Conservation (phyloP, 371 early-diverging fungal species). For the Mucor ambiguus region DNA sequence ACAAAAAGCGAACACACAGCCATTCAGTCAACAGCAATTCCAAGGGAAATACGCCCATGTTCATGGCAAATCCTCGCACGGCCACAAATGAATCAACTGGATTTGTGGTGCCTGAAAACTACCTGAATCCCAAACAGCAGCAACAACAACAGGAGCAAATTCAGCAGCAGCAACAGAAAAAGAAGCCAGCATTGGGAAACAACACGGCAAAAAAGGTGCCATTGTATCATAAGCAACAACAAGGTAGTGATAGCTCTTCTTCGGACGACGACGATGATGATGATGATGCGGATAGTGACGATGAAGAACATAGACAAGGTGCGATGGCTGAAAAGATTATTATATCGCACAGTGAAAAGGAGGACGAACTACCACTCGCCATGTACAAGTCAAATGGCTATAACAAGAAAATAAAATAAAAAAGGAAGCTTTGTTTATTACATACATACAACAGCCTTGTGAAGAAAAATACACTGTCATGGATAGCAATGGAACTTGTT, state of each 20-base stretch:
- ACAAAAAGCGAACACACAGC: conserved; percentile 12
- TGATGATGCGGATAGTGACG: background rate
- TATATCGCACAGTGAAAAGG: conserved; percentile 21
- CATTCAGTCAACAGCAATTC: conserved; percentile 6
- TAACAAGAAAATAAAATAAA: background rate
- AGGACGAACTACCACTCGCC: conserved; percentile 36
- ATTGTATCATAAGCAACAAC: conserved; percentile 1
- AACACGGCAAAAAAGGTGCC: background rate
- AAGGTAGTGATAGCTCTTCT: conserved; percentile 20
- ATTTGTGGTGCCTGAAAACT: conserved; percentile 50
- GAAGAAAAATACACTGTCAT: no score
- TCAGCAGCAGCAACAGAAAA: conserved; percentile 2
- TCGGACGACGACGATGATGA: conserved; percentile 23
- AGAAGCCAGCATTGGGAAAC: background rate
- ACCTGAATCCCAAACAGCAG: conserved; percentile 23
- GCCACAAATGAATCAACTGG: conserved; percentile 32
- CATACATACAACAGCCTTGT: no score
- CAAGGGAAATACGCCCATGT: conserved; percentile 9
- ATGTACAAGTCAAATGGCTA: conserved; percentile 24
- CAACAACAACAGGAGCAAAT: background rate
- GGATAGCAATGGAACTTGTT: background rate
- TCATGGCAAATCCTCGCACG: conserved; percentile 9
- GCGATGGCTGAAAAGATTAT: background rate
- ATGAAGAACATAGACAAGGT: conserved; percentile 11
- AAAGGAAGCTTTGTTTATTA: background rate